Base-by-base conservation (phyloP, 2,329 filamentous ascomycete genomes). In the Diatrype stigma region DNA sequence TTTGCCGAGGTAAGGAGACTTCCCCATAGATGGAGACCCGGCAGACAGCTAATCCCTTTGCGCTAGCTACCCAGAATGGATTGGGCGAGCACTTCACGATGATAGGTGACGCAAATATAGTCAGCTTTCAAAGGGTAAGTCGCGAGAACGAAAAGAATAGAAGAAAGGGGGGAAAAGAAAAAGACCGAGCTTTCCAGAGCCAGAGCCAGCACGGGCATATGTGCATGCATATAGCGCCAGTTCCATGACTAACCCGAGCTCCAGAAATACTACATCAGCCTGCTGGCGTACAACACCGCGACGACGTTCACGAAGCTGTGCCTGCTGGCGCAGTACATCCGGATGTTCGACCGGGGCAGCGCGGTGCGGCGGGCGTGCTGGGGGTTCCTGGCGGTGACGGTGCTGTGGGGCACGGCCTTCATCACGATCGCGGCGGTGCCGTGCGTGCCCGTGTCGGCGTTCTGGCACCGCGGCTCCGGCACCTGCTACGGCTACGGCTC, bases 271-370 rank as follows among this genome's bases (percentile, higher is more conserved):
- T 71, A 70, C 51, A 53, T 70, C 3, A 53, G 60, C 10, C 59
- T 69, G 46, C 62, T 57, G 8, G 57, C 63, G 8, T 72, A 69
- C 53, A 58, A 52, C 16, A 51, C 67, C 42, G 69, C 67, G 10
- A 67, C 65, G 12, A 63, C 64, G 0, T 62, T 70, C 28, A 66
- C 70, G 59, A 72, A 72, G 45, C 59, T 71, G 6, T 69, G 67
- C 6, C 61, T 72, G 0, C 59, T 71, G 1, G 52, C 66, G 11
- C 70, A 71, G 34, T 72, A 70, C 54, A 62, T 71, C 16, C 67
- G 68, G 10, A 56, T 71, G n/a, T 70, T 67, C 56, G 50, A 56
- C 2, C 52, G 46, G 7, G 58, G 53, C 16, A 54, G 16, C 3
- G 59, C 56, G n/a, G 46, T 54, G 16, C 54, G 62, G 32, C 48